Conservation (phyloP, 2,329 filamentous ascomycete genomes). For the Phaeoacremonium minimum region DNA sequence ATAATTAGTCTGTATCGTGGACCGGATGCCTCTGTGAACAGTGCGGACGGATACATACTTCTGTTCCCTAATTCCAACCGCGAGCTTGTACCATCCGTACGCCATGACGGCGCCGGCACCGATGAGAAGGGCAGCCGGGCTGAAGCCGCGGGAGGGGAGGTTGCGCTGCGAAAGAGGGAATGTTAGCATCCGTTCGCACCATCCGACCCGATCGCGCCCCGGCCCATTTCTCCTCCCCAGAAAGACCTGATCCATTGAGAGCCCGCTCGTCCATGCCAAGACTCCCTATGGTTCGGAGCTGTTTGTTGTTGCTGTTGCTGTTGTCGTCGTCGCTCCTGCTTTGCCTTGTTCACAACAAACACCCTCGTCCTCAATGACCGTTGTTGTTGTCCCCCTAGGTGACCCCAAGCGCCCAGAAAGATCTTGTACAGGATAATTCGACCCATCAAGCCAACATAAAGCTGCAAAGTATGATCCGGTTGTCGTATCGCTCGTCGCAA, state of each 20-base stretch:
- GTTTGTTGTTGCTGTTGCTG: neutral
- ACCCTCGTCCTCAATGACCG: neutral
- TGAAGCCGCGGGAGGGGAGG: constrained; percentile 85
- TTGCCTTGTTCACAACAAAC: neutral
- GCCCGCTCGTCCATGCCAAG: too few relatives aligned
- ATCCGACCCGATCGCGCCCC: too few relatives aligned
- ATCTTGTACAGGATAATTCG: too few relatives aligned
- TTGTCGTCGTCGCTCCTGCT: neutral
- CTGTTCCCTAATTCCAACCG: constrained; percentile 80
- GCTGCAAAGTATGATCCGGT: too few relatives aligned
- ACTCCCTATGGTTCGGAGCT: too few relatives aligned
- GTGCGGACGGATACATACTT: constrained; percentile 59
- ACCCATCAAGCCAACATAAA: too few relatives aligned
- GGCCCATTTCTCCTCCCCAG: too few relatives aligned
- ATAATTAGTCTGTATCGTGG: constrained; percentile 3
- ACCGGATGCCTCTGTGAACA: constrained; percentile 1
- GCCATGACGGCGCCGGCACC: constrained; percentile 75
- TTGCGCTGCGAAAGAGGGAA: constrained; percentile 61
- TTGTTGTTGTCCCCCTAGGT: too few relatives aligned
- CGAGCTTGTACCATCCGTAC: constrained; percentile 86
- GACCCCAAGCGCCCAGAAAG: too few relatives aligned
- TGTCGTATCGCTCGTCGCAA: too few relatives aligned
- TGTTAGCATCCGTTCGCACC: too few relatives aligned
- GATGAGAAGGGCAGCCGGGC: constrained; percentile 72
- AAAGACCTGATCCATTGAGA: too few relatives aligned